Evolutionary conservation across 257 asterid genomes (phyloP).

Genomic region (Rubia yunnanensis): DNA sequence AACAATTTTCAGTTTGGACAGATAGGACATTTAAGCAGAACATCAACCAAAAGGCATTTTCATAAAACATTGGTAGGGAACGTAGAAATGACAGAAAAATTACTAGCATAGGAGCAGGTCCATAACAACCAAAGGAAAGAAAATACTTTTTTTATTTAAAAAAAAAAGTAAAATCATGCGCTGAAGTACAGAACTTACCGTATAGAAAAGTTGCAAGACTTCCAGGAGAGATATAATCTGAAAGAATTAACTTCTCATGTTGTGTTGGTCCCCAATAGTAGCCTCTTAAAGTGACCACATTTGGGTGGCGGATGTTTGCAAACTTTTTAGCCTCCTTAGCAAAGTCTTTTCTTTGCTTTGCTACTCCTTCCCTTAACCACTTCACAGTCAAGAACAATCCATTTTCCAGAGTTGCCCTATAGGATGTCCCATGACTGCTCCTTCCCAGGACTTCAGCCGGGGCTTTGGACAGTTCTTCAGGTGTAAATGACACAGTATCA

Average conservation of each 20-base stretch:
- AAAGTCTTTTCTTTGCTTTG: slow-evolving; percentile 90
- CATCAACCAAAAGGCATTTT: background rate
- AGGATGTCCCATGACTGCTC: slow-evolving; percentile 96
- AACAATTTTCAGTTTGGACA: background rate
- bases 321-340: slow-evolving; percentile 97
- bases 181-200: slow-evolving; percentile 36
- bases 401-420: slow-evolving; percentile 68
- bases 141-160: background rate
- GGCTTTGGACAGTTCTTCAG: slow-evolving; percentile 85
- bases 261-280: slow-evolving; percentile 99
- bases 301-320: slow-evolving; percentile 85
- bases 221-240: slow-evolving; percentile 93
- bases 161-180: background rate
- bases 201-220: slow-evolving; percentile 83
- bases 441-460: slow-evolving; percentile 97
- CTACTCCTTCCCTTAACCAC: slow-evolving; percentile 98
- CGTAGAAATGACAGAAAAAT: background rate
- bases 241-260: slow-evolving; percentile 93
- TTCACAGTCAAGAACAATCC: slow-evolving; percentile 88
- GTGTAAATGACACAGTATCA: slow-evolving; percentile 73
- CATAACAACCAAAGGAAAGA: background rate
- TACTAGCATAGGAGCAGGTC: background rate
- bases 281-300: slow-evolving; percentile 94
- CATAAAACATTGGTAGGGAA: background rate
- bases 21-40: background rate